Percentiles rank a stretch among this genome's conserved stretches.
Conservation (phyloP, 2,329 filamentous ascomycete genomes). For the Diaporthe caulivora region DNA sequence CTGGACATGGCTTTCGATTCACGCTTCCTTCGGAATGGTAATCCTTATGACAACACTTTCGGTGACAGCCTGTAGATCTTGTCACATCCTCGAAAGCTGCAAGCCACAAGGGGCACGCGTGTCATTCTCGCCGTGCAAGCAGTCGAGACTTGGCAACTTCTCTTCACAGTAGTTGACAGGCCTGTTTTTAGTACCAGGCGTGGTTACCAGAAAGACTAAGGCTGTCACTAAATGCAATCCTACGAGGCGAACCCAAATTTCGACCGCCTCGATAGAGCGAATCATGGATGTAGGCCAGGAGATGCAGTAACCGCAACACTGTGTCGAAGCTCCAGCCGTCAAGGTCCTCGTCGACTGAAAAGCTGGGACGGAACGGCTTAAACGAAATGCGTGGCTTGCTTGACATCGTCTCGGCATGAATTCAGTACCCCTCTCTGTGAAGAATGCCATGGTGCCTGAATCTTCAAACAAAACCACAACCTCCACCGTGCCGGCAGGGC, state of each 20-base stretch:
- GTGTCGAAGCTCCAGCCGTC: slow-evolving; percentile 6
- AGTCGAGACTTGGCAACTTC: neutral
- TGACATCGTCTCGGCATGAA: slow-evolving; percentile 14
- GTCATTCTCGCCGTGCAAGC: neutral
- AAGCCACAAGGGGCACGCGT: neutral
- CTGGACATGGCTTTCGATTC: neutral
- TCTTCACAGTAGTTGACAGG: neutral
- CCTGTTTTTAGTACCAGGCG: neutral
- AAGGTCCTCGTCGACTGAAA: neutral
- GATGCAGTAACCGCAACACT: slow-evolving; percentile 19
- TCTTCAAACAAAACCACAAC: slow-evolving; percentile 23
- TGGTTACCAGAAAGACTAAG: neutral
- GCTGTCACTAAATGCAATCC: slow-evolving; percentile 1
- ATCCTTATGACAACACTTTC: neutral
- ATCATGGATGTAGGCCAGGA: slow-evolving; percentile 6
- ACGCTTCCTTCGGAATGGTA: too few relatives aligned
- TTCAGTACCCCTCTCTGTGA: neutral
- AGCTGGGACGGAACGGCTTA: neutral
- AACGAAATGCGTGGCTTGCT: slow-evolving; percentile 28
- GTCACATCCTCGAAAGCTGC: neutral
- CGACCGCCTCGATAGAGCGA: slow-evolving; percentile 40
- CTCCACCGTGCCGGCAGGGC: slow-evolving; percentile 10
- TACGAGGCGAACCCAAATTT: slow-evolving; percentile 44
- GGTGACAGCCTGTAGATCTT: neutral
- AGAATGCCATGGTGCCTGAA: neutral